These are phyloP conservation scores for Micromonas commoda DNA, from an alignment of 139 green algal genomes.

Conservation along the genomic window DNA sequence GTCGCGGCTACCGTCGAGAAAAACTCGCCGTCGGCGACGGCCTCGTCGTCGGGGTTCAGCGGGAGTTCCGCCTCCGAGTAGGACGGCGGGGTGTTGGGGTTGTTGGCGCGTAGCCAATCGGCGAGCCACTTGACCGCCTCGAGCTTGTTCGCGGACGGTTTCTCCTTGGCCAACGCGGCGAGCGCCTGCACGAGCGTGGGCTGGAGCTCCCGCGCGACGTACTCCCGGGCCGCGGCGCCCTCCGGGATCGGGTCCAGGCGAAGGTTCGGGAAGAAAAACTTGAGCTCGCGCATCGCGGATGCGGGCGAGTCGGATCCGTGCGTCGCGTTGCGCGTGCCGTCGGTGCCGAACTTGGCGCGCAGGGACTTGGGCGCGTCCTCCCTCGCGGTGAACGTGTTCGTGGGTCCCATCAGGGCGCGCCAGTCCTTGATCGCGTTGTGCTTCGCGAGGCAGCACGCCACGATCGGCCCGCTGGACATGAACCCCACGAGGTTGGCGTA, in stretches of 20 bases:
- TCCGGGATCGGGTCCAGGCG: conserved; percentile 25
- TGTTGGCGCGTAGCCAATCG: conserved; percentile 69
- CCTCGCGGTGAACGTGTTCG: conserved; percentile 54
- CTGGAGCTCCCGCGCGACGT: conserved; percentile 53
- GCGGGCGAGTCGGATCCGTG: conserved; percentile 65
- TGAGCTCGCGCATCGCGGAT: conserved; percentile 62
- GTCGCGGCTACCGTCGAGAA: conserved; percentile 1
- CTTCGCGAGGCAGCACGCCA: conserved; percentile 60
- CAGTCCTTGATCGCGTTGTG: conserved; percentile 56
- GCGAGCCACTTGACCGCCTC: conserved; percentile 64
- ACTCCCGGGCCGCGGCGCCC: conserved; percentile 34
- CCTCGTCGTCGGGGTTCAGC: conserved; percentile 37
- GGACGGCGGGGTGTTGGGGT: conserved; percentile 62
- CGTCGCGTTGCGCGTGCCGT: conserved; percentile 64
- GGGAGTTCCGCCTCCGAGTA: conserved; percentile 1
- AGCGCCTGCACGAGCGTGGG: conserved; percentile 60
- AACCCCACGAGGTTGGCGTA: conserved; percentile 60
- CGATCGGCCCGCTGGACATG: conserved; percentile 68
- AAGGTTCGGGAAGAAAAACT: conserved; percentile 68
- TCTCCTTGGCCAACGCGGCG: conserved; percentile 55
- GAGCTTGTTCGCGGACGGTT: conserved; percentile 37
- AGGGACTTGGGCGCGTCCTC: conserved; percentile 53
- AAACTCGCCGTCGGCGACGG: conserved; percentile 49
- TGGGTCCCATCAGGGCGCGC: conserved; percentile 68
- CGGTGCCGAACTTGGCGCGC: conserved; percentile 64